Evolutionary conservation across 2,329 filamentous ascomycete species (phyloP).

Genomic region (Zymoseptoria passerinii): DNA sequence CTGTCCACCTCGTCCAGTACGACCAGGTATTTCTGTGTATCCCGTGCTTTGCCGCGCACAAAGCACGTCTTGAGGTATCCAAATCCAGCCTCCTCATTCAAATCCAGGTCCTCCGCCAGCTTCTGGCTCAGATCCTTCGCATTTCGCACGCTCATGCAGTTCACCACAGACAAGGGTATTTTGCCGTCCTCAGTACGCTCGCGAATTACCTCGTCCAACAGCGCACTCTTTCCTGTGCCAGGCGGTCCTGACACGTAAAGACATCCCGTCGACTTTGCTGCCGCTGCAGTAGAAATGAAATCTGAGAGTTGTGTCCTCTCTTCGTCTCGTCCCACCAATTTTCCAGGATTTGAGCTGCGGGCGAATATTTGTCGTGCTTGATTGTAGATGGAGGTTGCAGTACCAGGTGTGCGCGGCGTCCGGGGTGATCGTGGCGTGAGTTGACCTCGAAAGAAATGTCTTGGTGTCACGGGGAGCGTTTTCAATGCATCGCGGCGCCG

Average conservation of each 20-base stretch:
- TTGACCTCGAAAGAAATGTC: conserved; percentile 68
- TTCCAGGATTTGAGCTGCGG: conserved; percentile 64
- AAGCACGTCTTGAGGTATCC: conserved; percentile 64
- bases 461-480: conserved; percentile 63
- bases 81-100: conserved; percentile 56
- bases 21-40: conserved; percentile 60
- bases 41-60: conserved; percentile 47
- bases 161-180: conserved; percentile 71
- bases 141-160: conserved; percentile 93
- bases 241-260: conserved; percentile 93
- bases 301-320: conserved; percentile 56
- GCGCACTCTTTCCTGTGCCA: conserved; percentile 92
- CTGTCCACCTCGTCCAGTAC: conserved; percentile 94
- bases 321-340: conserved; percentile 67
- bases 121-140: conserved; percentile 78
- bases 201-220: conserved; percentile 71
- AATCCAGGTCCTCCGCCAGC: conserved; percentile 60
- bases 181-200: conserved; percentile 44
- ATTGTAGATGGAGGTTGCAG: conserved; percentile 69
- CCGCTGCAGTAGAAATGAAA: conserved; percentile 61
- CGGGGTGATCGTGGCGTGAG: conserved; percentile 72
- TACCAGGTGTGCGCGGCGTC: conserved; percentile 61
- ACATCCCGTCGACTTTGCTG: conserved; percentile 61
- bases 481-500: conserved; percentile 70
- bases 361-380: conserved; percentile 80